Base-by-base conservation (phyloP, 148 eudicot species). In the Diospyros lotus region DNA sequence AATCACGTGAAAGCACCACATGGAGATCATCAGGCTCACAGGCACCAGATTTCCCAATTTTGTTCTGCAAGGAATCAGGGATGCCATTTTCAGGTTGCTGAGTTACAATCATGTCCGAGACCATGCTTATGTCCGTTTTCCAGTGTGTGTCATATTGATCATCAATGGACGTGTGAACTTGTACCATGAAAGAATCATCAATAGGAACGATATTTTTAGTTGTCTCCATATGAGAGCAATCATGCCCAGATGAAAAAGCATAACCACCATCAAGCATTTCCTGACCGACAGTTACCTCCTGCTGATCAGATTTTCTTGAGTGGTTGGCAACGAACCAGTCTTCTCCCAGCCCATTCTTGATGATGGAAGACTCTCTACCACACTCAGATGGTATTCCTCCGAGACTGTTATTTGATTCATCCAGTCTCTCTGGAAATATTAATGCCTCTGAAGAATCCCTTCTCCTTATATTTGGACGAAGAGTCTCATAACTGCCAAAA, bases 131-230 rank as follows among this genome's bases (percentile, higher is more conserved):
- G 73, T 87, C 90, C 15, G 87, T 78, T 74, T 75, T 84, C 90
- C 90, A 87, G 12, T 76, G 72, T 58, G 86, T 74, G 53, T 77
- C 84, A 70, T 80, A 78, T n/a, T 73, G 79, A 64, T 81, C 81
- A 64, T 77, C 75, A 15, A 69, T 13, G 0, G 75, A 14, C 44
- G 77, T 46, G 50, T 79, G 86, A 10, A 84, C 68, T 65, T 84
- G 86, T 58, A 87, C 78, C 80, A 87, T 87, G 78, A 87, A 78
- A 45, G 90, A 87, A 78, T 87, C 87, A 52, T 87, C 90, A 48
- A 83, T 48, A 12, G 84, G 80, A 53, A 79, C 71, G 45, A 65
- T 53, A 51, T 61, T 79, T 80, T 82, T 69, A 59, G 73, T 71
- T 38, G 39, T 69, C 64, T 80, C 80, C 8, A 38, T 63, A 1